Evolutionary conservation across 177 flowering plant species (phyloP).

Genomic region (Tripterygium wilfordii): DNA sequence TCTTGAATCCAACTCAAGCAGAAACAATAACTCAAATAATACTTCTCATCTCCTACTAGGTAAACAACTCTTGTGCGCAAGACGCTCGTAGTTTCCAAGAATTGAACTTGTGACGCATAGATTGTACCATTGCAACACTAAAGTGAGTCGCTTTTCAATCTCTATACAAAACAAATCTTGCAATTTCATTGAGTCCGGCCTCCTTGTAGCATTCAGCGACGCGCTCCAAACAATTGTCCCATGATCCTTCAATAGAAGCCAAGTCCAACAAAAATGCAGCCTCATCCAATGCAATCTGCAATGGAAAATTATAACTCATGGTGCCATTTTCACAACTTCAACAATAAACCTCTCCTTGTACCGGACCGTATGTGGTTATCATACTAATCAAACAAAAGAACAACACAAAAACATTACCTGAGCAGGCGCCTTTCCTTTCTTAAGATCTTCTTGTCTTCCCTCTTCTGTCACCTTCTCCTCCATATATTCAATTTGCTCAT

Average conservation of each 20-base stretch:
- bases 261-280: conserved; percentile 93
- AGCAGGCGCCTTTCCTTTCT: conserved; percentile 71
- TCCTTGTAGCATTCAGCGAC: conserved; percentile 73
- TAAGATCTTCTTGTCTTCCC: conserved; percentile 63
- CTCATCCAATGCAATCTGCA: conserved; percentile 82
- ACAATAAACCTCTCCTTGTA: too few relatives aligned
- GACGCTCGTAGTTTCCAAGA: too few relatives aligned
- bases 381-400: too few relatives aligned
- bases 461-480: conserved; percentile 72
- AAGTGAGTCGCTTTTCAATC: too few relatives aligned
- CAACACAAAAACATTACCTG: conserved; percentile 55
- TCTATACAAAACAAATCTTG: conserved; percentile 56
- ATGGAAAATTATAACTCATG: not conserved
- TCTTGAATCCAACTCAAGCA: too few relatives aligned
- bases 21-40: too few relatives aligned
- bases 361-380: too few relatives aligned
- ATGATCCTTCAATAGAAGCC: conserved; percentile 83
- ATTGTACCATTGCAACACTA: too few relatives aligned
- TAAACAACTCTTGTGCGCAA: too few relatives aligned
- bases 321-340: too few relatives aligned
- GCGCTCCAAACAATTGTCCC: conserved; percentile 58
- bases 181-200: conserved; percentile 67
- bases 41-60: too few relatives aligned
- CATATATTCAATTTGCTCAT: conserved; percentile 74
- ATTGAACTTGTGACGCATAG: too few relatives aligned